Evolutionary conservation across 2,329 filamentous ascomycete genomes (phyloP), one percentile per base, ranked within the genome.

Genomic region (Thielaviopsis euricoi): DNA sequence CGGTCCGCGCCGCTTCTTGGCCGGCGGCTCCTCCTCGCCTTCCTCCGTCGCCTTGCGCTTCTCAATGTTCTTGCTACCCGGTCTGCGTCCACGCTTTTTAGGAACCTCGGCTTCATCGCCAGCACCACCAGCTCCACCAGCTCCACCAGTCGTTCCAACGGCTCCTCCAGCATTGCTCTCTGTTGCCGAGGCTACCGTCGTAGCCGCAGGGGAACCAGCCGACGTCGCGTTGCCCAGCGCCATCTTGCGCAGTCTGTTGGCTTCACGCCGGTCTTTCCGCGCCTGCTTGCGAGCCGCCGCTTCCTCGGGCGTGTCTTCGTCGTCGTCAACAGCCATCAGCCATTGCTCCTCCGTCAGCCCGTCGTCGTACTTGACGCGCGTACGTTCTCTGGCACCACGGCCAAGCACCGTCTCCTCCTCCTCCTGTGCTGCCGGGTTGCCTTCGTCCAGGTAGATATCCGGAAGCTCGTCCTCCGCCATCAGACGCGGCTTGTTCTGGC

Each of bases 321-420:
- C 90, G 61, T 95, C 91, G 68, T 98, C 93, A 33, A 98, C 91
- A 57, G 93, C 93, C 76, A 95, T 91, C 55, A 97, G 80, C 93
- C 93, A 98, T 71, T 98, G 94, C 73, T 98, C 93, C 72, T 98
- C 94, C 0, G 93, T 97, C 29, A 98, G 81, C 56, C 94, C 93
- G 66, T 98, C 93, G 66, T 98, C 93, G 65, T 98, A 98, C 70
- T 86, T 87, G 66, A 96, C 90, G 66, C 89, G 85, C 64, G 89
- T 96, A 61, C 94, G 85, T 72, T 98, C 93, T 74, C 93, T 87
- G 62, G 91, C 91, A 65, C 93, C 93, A 70, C 93, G 90, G 61
- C 93, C 93, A 33, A 83, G 74, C 25, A 83, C 74, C 33, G 83
- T 76, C 63, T 93, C 88, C 61, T 87, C 85, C 21, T 84, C 79